Evolutionary conservation across 2,329 filamentous ascomycete species (phyloP).

Genomic region (Monilinia fructigena): DNA sequence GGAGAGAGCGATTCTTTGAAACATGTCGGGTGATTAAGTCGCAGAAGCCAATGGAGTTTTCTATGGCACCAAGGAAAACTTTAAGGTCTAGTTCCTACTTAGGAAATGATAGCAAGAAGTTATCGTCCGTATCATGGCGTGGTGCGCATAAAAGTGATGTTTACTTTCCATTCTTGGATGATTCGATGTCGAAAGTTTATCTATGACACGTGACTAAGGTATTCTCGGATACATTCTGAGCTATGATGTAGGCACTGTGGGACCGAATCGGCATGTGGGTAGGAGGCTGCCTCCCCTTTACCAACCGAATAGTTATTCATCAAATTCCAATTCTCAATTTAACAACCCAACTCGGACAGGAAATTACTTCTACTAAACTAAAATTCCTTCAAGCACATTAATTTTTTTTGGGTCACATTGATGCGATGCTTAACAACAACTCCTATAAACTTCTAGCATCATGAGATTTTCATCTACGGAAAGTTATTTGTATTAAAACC

Average conservation of each 20-base stretch:
- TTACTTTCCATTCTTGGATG: background rate
- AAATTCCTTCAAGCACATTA: background rate
- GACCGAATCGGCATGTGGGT: background rate
- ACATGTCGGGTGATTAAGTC: background rate
- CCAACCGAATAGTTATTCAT: slow-evolving; percentile 1
- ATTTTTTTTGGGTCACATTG: background rate
- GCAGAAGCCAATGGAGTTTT: no score
- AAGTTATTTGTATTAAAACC: background rate
- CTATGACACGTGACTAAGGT: background rate
- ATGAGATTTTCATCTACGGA: background rate
- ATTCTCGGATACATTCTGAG: background rate
- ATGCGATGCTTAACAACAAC: background rate
- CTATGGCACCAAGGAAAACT: background rate
- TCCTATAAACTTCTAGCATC: background rate
- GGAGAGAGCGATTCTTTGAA: background rate
- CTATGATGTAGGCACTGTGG: background rate
- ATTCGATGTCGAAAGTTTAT: background rate
- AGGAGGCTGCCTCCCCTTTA: background rate
- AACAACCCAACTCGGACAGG: background rate
- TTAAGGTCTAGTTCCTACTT: no score
- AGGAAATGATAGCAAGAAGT: background rate
- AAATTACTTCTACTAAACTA: background rate
- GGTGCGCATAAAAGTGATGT: background rate
- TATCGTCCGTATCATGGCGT: background rate
- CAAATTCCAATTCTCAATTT: background rate